Evolutionary conservation across 306 rosid genomes (phyloP), one percentile per base, ranked within the genome.

Genomic region (Vicia villosa): DNA sequence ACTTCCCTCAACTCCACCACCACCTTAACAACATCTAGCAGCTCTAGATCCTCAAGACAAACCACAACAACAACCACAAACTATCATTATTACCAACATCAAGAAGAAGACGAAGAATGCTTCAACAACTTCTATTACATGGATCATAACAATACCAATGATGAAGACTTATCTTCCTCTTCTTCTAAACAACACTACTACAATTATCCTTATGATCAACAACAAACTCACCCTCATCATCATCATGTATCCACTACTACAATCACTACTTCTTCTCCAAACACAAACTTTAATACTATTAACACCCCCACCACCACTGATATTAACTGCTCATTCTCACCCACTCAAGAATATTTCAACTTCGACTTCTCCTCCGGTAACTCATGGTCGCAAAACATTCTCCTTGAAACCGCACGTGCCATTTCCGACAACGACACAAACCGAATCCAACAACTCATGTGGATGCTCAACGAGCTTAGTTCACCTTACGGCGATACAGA

Each of bases 381-480:
- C 16, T 83, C 80, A 56, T 92, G 98, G 98, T 94, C 91, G 2
- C 73, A 79, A 3, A 85, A 81, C 3, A 61, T 90, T 21, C 93
- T 92, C 55, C 66, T 84, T 11, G 88, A 92, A 28, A 66, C 89
- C 1, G 96, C 96, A 20, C 85, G 81, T 3, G 89, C 98, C 74
- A 38, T 92, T 9, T 83, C 95, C 3, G 89, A 88, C 63, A 88
- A 86, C 75, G 79, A 90, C 78, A 73, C 63, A 28, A 37, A 71
- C 0, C 86, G 86, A 10, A 77, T 81, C 45, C 96, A 90, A 22
- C 96, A 90, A 8, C 88, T 90, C 34, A 77, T 90, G 80, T 92
- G 98, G 98, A 89, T 88, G 91, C 85, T 92, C 76, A 92, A 92
- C 59, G 98, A 92, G 66, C 84, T 92, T 4, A 83, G 89, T 74